Evolutionary conservation across 2,329 filamentous ascomycete species (phyloP), one percentile per base, ranked within the genome.

Genomic region (Aspergillus sp.): DNA sequence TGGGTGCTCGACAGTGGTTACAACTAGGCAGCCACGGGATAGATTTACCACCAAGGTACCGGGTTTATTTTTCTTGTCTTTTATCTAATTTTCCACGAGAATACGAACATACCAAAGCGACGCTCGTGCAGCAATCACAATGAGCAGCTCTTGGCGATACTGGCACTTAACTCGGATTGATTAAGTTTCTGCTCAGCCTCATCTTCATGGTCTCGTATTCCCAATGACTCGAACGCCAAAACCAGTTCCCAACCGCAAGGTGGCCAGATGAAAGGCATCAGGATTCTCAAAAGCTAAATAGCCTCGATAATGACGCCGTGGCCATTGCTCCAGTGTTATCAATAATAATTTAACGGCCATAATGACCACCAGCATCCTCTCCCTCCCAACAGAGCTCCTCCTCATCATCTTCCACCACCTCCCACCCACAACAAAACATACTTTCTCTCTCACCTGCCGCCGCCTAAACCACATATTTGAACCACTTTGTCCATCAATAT

Each of bases 341-440:
- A 3, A 36, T 43, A 34, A 18, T 13, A 6, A 39, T 41, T 9
- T 11, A 32, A 32, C 11, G 15, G 4, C 32, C 6, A 38, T 9
- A 32, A 57, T 53, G 48, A 17, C 30, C 24, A 24, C 36, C 2
- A 3, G 4, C 34, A 43, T 53, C 6, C 22, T 48, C 7, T 24
- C 13, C 6, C 44, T 57, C n/a, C 55, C 55, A 18, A 52, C 32
- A 12, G 55, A 57, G 48, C 34, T 57, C 15, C 55, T 52, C 6
- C 22, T 57, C 24, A 18, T 18, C n/a, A 57, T 53, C 13, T 52
- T 57, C 32, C 3, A 17, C 18, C 20, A 26, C n/a, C 24, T 52
- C 17, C 36, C 48, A 18, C 11, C 24, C 5, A 4, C 48, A 4
- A 13, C 17, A 13, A 41, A 53, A 30, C 55, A 57, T 18, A 15